Percentiles rank a stretch among this genome's conserved stretches.
These are phyloP conservation scores for Fremontodendron californicum DNA, from an alignment of 345 rosid species.

Conservation along the genomic window DNA sequence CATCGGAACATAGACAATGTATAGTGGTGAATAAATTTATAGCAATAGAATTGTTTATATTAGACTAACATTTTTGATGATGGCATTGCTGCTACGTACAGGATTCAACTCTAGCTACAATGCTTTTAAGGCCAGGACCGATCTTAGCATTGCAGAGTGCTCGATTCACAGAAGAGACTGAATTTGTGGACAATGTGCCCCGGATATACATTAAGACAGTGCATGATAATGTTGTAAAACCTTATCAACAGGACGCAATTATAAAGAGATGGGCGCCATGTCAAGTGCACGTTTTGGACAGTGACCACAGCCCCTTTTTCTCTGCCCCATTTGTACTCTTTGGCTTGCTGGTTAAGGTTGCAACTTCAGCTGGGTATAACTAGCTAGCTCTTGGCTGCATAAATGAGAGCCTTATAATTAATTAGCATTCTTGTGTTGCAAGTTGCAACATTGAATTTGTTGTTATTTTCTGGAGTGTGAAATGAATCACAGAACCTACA, in stretches of 20 bases:
- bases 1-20: no score
- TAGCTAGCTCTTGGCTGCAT: constrained; percentile 43
- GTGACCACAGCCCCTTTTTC: constrained; percentile 86
- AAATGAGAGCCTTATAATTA: neutral
- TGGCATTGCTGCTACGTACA: constrained; percentile 29
- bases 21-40: neutral
- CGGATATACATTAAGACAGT: constrained; percentile 65
- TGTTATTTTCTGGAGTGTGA: neutral
- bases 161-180: constrained; percentile 25
- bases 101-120: constrained; percentile 69
- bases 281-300: constrained; percentile 49
- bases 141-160: constrained; percentile 47
- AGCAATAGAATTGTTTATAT: neutral
- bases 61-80: constrained; percentile 31
- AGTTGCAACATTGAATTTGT: neutral
- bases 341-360: constrained; percentile 68
- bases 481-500: neutral
- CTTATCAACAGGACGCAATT: constrained; percentile 80
- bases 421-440: no score
- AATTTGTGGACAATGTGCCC: constrained; percentile 30
- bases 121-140: constrained; percentile 81
- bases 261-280: constrained; percentile 66
- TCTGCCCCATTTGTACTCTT: constrained; percentile 62
- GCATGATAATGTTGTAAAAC: constrained; percentile 59
- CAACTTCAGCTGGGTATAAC: constrained; percentile 31